Evolutionary conservation across 2,329 filamentous ascomycete genomes (phyloP).

Genomic region (Clarireedia paspali): DNA sequence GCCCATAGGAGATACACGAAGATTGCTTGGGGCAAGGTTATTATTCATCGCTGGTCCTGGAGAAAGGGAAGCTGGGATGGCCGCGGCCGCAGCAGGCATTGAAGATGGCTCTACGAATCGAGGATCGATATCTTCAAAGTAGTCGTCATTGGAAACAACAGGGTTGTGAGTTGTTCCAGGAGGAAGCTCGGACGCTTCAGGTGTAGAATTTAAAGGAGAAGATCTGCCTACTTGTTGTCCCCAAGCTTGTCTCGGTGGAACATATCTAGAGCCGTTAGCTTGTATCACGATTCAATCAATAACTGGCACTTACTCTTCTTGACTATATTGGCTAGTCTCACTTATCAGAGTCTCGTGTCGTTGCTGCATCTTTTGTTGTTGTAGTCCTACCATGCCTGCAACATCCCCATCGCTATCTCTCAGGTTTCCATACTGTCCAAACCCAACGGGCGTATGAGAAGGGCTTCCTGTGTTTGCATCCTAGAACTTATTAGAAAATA

Average conservation of each 20-base stretch:
- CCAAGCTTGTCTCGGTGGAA: constrained; percentile 51
- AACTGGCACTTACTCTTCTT: constrained; percentile 57
- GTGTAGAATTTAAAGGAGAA: constrained; percentile 37
- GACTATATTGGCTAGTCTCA: constrained; percentile 65
- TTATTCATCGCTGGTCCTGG: constrained; percentile 18
- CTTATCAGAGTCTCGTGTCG: constrained; percentile 48
- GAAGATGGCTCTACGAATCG: constrained; percentile 55
- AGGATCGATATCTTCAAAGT: constrained; percentile 92
- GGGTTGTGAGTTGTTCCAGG: constrained; percentile 28
- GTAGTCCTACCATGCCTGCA: constrained; percentile 64
- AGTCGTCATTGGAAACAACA: constrained; percentile 37
- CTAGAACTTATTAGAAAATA: constrained; percentile 1
- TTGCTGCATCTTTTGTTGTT: constrained; percentile 43
- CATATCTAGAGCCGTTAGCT: constrained; percentile 33
- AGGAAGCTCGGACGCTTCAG: constrained; percentile 31
- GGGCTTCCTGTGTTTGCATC: constrained; percentile 56
- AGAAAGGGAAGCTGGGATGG: constrained; percentile 29
- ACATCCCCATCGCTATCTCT: constrained; percentile 65
- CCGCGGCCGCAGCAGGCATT: constrained; percentile 14
- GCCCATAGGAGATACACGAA: constrained; percentile 22
- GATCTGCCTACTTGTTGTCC: constrained; percentile 34
- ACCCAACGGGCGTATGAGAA: constrained; percentile 32
- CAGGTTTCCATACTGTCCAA: constrained; percentile 40
- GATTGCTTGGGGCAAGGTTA: constrained; percentile 11
- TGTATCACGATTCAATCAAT: not conserved